Evolutionary conservation across 2,329 filamentous ascomycete species (phyloP).

Genomic region (Neonectria punicea): DNA sequence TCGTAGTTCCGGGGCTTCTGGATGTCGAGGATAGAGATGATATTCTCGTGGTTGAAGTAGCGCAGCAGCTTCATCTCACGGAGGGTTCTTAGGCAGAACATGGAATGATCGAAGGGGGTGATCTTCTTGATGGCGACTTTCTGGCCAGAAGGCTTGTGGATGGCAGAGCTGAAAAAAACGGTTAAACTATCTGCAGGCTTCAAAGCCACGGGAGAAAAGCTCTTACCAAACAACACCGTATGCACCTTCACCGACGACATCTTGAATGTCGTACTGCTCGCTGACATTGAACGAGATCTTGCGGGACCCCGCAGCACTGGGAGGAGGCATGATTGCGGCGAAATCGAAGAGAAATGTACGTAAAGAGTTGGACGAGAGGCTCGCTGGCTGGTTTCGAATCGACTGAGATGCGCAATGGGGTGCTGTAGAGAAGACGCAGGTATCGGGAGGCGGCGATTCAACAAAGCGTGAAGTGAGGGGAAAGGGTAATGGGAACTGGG

Average conservation of each 20-base stretch:
- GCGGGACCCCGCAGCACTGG: constrained; percentile 72
- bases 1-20: constrained; percentile 98
- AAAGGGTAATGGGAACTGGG: constrained; percentile 34
- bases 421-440: constrained; percentile 21
- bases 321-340: constrained; percentile 59
- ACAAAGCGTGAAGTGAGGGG: constrained; percentile 32
- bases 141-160: constrained; percentile 97
- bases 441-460: constrained; percentile 21
- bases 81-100: constrained; percentile 96
- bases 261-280: constrained; percentile 99
- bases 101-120: constrained; percentile 97
- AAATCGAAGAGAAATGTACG: constrained; percentile 14
- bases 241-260: constrained; percentile 98
- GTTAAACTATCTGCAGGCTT: constrained; percentile 13
- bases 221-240: constrained; percentile 97
- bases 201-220: constrained; percentile 30
- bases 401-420: constrained; percentile 24
- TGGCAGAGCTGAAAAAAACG: constrained; percentile 75
- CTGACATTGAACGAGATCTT: constrained; percentile 99
- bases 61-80: constrained; percentile 99
- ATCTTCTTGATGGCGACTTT: constrained; percentile 99
- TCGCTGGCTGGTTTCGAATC: constrained; percentile 14
- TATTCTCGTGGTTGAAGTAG: constrained; percentile 99
- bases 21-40: constrained; percentile 99
- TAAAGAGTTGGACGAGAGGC: constrained; percentile 5